Conservation (phyloP, 352 stramenopile genomes). For the Globisporangium recalcitrans region DNA sequence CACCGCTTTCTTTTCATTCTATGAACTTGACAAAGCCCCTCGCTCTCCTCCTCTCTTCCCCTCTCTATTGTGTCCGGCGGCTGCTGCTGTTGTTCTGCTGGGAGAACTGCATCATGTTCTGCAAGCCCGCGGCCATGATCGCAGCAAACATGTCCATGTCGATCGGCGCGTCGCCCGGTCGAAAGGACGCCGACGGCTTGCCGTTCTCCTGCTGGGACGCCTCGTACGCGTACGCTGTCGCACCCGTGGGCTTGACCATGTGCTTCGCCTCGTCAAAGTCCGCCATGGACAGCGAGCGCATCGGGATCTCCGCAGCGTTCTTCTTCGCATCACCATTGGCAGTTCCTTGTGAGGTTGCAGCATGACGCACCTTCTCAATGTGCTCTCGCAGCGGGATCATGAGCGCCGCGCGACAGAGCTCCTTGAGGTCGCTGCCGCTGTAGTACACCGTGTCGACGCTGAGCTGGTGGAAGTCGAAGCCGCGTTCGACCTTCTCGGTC, state of each 20-base stretch:
- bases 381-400: conserved; percentile 87
- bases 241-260: conserved; percentile 85
- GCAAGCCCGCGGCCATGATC: conserved; percentile 75
- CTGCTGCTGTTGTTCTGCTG: conserved; percentile 25
- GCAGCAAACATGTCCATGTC: conserved; percentile 80
- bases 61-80: conserved; percentile 10
- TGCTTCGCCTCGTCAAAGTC: conserved; percentile 83
- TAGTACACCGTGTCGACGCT: conserved; percentile 89
- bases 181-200: conserved; percentile 16
- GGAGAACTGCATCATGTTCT: conserved; percentile 73
- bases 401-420: conserved; percentile 79
- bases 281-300: conserved; percentile 67
- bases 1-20: conserved; percentile 20
- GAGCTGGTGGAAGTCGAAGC: conserved; percentile 81
- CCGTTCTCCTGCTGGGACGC: conserved; percentile 35
- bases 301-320: conserved; percentile 25
- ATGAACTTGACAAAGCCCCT: conserved; percentile 16
- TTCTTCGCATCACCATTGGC: conserved; percentile 20
- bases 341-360: conserved; percentile 15
- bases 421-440: conserved; percentile 94
- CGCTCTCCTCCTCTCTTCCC: not conserved
- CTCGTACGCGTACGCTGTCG: conserved; percentile 78
- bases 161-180: conserved; percentile 35
- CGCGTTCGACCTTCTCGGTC: conserved; percentile 69
- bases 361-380: conserved; percentile 55